These are phyloP conservation scores for Saturnispora quitensis DNA, from an alignment of 805 yeast genomes.

Conservation along the genomic window DNA sequence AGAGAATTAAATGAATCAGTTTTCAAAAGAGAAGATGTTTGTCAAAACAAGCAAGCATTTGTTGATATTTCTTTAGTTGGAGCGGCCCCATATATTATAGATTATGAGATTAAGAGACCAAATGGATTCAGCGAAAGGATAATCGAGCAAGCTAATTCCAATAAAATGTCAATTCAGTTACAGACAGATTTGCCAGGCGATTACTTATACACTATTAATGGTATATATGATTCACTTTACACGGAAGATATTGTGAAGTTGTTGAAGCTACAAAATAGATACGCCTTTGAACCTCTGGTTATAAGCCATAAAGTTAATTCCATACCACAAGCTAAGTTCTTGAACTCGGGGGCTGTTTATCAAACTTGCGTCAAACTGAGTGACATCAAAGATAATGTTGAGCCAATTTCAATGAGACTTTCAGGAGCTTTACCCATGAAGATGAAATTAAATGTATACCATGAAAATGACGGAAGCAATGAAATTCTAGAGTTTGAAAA, in stretches of 20 bases:
- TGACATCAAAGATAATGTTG: slow-evolving; percentile 23
- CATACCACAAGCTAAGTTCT: slow-evolving; percentile 45
- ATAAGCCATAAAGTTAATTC: slow-evolving; percentile 47
- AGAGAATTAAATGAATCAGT: neutral
- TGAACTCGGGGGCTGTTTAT: slow-evolving; percentile 11
- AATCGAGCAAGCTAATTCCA: slow-evolving; percentile 39
- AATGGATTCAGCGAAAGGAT: slow-evolving; percentile 36
- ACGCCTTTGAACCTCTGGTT: slow-evolving; percentile 27
- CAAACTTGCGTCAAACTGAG: slow-evolving; percentile 26
- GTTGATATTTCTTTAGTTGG: slow-evolving; percentile 41
- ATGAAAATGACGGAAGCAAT: slow-evolving; percentile 48
- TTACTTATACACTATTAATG: slow-evolving; percentile 51
- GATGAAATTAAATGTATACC: slow-evolving; percentile 47
- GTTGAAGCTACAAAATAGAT: slow-evolving; percentile 14
- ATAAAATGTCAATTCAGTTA: slow-evolving; percentile 28
- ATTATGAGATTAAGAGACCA: slow-evolving; percentile 55
- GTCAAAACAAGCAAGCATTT: slow-evolving; percentile 20
- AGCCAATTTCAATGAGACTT: slow-evolving; percentile 47
- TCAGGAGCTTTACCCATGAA: slow-evolving; percentile 61
- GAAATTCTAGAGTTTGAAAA: slow-evolving; percentile 38
- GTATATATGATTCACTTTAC: slow-evolving; percentile 60
- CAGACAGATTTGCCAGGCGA: slow-evolving; percentile 43
- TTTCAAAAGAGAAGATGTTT: slow-evolving; percentile 14
- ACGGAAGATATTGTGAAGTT: slow-evolving; percentile 30
- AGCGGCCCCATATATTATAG: slow-evolving; percentile 55